Base-by-base conservation (phyloP, 2,329 filamentous ascomycete species). In the Fusarium dlaminii region DNA sequence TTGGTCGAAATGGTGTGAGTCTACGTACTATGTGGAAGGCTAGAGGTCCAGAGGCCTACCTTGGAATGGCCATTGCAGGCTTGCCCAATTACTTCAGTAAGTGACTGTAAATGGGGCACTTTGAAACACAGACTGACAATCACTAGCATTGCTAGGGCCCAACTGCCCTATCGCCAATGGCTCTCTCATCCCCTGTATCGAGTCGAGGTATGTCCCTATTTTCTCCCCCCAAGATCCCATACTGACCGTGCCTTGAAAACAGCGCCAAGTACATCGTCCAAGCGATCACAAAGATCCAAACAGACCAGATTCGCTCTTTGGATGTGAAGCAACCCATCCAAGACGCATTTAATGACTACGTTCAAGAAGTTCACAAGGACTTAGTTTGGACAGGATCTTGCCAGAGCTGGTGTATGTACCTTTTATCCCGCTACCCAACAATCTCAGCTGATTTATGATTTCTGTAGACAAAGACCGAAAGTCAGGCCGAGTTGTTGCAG, bases 1-100 rank as follows among this genome's bases (percentile, higher is more conserved):
- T 64, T 7, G 65, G 65, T 5, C 30, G 22, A 3, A 29, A 51
- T n/a, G 60, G 61, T 6, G 17, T 22, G 6, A 68, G 42, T 18
- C 29, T 68, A 11, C 30, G 39, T 4, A 24, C 11, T 1, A 59
- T 48, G 54, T 64, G 65, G 59, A 57, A 63, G n/a, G 45, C 42
- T 24, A 39, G 8, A 55, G 64, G 43, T 8, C 59, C 64, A 24
- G 51, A 67, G 39, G 59, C 64, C 1, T 67, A 63, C 34, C 42
- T 63, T 2, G 52, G 52, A 20, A 29, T 55, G 24, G 52, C 52
- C 0, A 55, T 55, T 14, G 20, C 36, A 10, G 36, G 52, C 4
- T 6, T 55, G 18, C 52, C 27, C 10, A 55, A 55, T 27, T 55
- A 55, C 24, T 55, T 55, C 15, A 55, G 52, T 55, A 24, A 24